Base-by-base conservation (phyloP, 768 basidiomycete species). In the Pisolithus microcarpus region DNA sequence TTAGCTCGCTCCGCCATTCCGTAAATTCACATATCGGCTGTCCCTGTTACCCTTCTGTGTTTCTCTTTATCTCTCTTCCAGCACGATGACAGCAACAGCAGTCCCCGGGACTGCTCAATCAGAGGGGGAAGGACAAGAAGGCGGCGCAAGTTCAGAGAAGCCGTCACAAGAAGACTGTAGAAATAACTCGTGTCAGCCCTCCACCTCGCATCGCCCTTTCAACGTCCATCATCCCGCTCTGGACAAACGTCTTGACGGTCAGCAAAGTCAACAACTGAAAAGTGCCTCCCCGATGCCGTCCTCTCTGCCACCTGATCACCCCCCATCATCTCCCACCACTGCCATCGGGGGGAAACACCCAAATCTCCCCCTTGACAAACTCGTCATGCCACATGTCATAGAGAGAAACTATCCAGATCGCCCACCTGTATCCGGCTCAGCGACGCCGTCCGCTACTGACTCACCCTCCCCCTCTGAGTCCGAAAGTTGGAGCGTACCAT, bases 401-500 rank as follows among this genome's bases (percentile, higher is more conserved):
- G 19, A 8, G 16, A 13, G 19, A 31, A 11, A 34, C 34, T 36
- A 18, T 23, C 8, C 45, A 34, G 30, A 31, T 16, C 60, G 61
- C 9, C 57, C 62, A 24, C 69, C 74, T 13, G 75, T 80, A 39
- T 62, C 65, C 10, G 61, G 61, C 30, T 70, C 73, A 37, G 72
- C 71, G 48, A 71, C 69, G 15, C 66, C 72, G 39, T 60, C 69
- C 43, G 50, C 57, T 50, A 67, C 62, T 62, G 72, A 73, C 56
- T 75, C 79, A 8, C 80, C 81, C 1, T 79, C 78, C 4, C 68
- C 68, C 1, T 78, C 77, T 21, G 83, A 84, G 30, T 78, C 76
- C 58, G 82, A 79, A 53, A 78, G 70, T 67, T 78, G 72, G 61
- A 84, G 81, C 55, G 72, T 74, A 16, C 82, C 84, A 2, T 80